Evolutionary conservation across 169 alveolate genomes (phyloP).

Genomic region (Fabrea salina): DNA sequence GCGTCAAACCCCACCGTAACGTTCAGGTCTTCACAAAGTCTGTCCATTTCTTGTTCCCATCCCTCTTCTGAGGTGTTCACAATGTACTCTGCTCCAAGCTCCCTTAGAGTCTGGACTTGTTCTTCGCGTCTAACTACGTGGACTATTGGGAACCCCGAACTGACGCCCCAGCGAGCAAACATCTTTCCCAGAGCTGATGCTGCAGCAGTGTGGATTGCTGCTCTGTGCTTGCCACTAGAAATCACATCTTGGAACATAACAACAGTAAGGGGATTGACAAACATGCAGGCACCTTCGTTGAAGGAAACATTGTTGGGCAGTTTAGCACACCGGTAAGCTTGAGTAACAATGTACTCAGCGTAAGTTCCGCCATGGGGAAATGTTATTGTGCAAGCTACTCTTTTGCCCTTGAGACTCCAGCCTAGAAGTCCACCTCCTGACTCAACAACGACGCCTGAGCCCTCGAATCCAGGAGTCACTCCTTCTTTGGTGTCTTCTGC

Average conservation of each 20-base stretch:
- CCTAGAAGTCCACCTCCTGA: constrained; percentile 42
- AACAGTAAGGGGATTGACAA: constrained; percentile 25
- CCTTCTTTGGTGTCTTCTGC: constrained; percentile 43
- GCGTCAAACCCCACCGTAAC: constrained; percentile 26
- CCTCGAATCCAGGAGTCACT: constrained; percentile 76
- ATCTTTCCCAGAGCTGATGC: constrained; percentile 17
- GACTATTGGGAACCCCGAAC: background rate
- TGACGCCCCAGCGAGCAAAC: background rate
- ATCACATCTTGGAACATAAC: background rate
- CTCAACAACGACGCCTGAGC: constrained; percentile 69
- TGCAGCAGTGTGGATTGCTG: constrained; percentile 28
- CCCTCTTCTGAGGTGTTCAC: background rate
- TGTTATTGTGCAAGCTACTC: background rate
- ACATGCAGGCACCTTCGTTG: constrained; percentile 2
- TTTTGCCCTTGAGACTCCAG: constrained; percentile 10
- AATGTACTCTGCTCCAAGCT: constrained; percentile 16
- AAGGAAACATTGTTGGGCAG: background rate
- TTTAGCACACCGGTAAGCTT: background rate
- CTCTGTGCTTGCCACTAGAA: background rate
- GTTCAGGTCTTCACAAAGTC: background rate
- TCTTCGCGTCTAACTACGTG: constrained; percentile 29
- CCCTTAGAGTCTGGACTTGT: background rate
- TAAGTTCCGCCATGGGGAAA: background rate
- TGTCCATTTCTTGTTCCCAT: background rate
- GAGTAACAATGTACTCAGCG: constrained; percentile 3